A percentile compares a stretch with the other conserved stretches of the same genome.
Evolutionary conservation across 805 yeast genomes (phyloP).

Genomic region (Cyberlindnera maritima): DNA sequence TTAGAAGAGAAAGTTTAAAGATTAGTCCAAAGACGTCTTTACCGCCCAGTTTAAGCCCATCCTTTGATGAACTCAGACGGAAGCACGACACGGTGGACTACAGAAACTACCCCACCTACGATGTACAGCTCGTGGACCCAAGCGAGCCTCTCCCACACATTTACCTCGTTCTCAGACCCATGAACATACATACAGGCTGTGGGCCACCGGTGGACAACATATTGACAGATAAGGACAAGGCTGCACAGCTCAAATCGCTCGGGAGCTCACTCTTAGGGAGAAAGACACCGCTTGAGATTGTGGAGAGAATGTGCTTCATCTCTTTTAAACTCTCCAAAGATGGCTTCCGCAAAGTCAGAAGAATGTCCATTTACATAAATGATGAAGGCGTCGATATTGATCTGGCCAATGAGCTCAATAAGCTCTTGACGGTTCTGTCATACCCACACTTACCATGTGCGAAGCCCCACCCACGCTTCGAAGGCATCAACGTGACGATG

Average conservation of each 20-base stretch:
- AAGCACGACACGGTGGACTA: conserved; percentile 1
- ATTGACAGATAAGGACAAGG: not conserved
- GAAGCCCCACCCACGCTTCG: not conserved
- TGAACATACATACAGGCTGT: not conserved
- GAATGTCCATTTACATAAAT: not conserved
- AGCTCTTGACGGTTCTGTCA: conserved; percentile 1
- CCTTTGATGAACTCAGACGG: not conserved
- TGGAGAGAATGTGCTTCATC: conserved; percentile 2
- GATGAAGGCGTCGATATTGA: not conserved
- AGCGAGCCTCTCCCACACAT: not conserved
- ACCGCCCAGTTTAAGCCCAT: not conserved
- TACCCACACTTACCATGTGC: not conserved
- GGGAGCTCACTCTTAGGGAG: not conserved
- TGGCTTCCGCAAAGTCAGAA: not conserved
- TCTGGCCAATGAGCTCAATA: not conserved
- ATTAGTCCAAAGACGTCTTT: not conserved
- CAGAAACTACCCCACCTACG: not conserved
- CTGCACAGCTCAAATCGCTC: not conserved
- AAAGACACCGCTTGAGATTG: not conserved
- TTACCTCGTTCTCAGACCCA: not conserved
- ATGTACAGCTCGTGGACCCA: not conserved
- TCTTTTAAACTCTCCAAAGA: not conserved
- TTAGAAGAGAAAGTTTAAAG: not conserved
- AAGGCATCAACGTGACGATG: not conserved
- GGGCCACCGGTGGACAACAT: not conserved